A percentile compares a stretch with the other conserved stretches of the same genome.
Conservation (phyloP, 2,329 filamentous ascomycete genomes). For the Cladosporium colombiae region DNA sequence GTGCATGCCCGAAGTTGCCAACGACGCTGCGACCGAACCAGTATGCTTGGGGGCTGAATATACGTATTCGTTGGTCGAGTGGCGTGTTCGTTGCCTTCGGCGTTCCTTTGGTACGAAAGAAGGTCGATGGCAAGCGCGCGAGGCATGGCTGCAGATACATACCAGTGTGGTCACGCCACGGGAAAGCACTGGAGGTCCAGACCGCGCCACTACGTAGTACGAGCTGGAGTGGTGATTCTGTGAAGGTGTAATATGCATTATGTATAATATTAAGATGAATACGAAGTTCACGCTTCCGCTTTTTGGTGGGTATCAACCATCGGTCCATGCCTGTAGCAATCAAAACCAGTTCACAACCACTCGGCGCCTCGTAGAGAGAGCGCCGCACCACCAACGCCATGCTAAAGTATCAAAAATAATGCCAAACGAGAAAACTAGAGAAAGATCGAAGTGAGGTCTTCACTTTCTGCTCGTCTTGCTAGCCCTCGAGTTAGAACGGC, state of each 20-base stretch:
- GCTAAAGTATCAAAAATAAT: not conserved
- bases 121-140: not conserved
- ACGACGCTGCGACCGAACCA: not conserved
- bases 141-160: not conserved
- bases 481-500: constrained; percentile 19
- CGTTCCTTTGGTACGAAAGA: not conserved
- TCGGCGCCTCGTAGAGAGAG: constrained; percentile 1
- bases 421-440: not conserved
- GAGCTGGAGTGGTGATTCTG: not conserved
- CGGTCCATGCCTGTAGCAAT: not conserved
- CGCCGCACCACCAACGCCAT: not conserved
- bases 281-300: not conserved
- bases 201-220: not conserved
- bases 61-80: not conserved
- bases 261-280: not conserved
- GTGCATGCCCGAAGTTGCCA: not conserved
- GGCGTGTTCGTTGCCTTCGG: not conserved
- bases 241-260: not conserved
- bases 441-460: not conserved
- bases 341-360: constrained; percentile 2
- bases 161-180: not conserved
- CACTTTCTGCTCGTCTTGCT: constrained; percentile 16
- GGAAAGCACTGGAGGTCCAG: not conserved
- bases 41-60: not conserved
- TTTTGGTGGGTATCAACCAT: constrained; percentile 2